phyloP scores from a whole-genome alignment of 1,284 basidiomycete genomes.

The Sparassis latifolia region DNA sequence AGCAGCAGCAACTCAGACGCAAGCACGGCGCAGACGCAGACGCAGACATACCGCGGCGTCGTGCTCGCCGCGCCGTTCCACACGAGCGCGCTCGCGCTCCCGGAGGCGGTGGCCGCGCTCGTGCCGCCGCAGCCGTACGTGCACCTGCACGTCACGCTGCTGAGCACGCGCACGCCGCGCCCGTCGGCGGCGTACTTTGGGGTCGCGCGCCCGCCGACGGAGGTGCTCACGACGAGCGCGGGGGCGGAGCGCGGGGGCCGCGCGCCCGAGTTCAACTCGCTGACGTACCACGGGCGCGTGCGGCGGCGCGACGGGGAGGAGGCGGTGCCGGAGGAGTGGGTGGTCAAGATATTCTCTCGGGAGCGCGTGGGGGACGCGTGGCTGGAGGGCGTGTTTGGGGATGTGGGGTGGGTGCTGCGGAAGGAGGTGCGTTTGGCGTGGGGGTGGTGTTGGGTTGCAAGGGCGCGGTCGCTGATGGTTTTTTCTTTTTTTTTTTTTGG shows the following conservation, averaged over 20 bases:
- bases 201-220: conserved; percentile 49
- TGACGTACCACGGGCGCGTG: conserved; percentile 77
- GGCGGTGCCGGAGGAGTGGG: conserved; percentile 34
- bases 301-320: conserved; percentile 22
- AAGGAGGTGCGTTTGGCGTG: conserved; percentile 55
- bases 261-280: conserved; percentile 80
- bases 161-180: conserved; percentile 67
- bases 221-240: conserved; percentile 71
- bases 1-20: not conserved
- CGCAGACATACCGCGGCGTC: conserved; percentile 49
- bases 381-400: conserved; percentile 60
- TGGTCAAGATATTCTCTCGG: conserved; percentile 86
- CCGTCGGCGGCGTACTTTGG: conserved; percentile 73
- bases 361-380: conserved; percentile 58
- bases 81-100: conserved; percentile 47
- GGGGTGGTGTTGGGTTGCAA: not conserved
- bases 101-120: conserved; percentile 31
- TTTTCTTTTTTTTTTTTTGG: not conserved
- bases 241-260: conserved; percentile 35
- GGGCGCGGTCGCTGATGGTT: conserved; percentile 1
- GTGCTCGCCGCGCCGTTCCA: conserved; percentile 78
- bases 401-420: conserved; percentile 78
- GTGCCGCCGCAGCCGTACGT: conserved; percentile 74
- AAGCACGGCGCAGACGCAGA: not conserved
- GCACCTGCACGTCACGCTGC: conserved; percentile 82